Percentiles rank a stretch among this genome's conserved stretches.
These are phyloP conservation scores for Protostelium mycophagum DNA, from an alignment of 78 protist genomes.

Conservation along the genomic window DNA sequence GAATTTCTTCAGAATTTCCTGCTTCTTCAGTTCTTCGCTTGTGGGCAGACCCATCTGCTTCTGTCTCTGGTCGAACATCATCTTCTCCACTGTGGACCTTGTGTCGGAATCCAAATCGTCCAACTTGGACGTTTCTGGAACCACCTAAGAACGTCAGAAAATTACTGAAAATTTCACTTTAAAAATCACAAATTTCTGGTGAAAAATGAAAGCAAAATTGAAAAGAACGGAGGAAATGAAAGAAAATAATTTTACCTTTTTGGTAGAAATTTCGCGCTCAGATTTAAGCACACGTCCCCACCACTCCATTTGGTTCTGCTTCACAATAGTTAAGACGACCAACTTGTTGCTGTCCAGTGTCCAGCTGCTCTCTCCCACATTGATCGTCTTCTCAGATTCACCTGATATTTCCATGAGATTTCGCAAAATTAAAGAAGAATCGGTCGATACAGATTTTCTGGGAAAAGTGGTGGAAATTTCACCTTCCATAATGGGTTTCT, in stretches of 20 bases:
- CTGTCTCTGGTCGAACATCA: conserved; percentile 79
- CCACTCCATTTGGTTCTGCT: conserved; percentile 67
- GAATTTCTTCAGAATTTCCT: conserved; percentile 67
- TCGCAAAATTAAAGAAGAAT: background rate
- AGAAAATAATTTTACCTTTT: background rate
- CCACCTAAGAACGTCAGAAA: conserved; percentile 12
- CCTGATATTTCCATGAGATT: background rate
- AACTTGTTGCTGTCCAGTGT: background rate
- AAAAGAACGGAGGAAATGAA: background rate
- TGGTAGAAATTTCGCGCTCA: conserved; percentile 45
- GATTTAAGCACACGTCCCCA: conserved; percentile 59
- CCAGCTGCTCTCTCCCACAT: background rate
- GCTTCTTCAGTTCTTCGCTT: conserved; percentile 71
- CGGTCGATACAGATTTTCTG: too few relatives aligned
- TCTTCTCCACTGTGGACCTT: conserved; percentile 71
- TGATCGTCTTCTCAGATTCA: background rate
- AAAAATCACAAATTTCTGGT: too few relatives aligned
- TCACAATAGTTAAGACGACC: conserved; percentile 18
- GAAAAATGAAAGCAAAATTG: background rate
- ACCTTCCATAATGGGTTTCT: background rate
- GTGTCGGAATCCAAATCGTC: conserved; percentile 69
- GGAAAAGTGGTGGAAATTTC: too few relatives aligned
- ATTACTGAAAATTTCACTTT: too few relatives aligned
- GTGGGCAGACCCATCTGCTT: conserved; percentile 73
- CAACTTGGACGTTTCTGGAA: conserved; percentile 69